These are phyloP conservation scores for Starmerella asiatica DNA, from an alignment of 805 yeast species.

Conservation along the genomic window DNA sequence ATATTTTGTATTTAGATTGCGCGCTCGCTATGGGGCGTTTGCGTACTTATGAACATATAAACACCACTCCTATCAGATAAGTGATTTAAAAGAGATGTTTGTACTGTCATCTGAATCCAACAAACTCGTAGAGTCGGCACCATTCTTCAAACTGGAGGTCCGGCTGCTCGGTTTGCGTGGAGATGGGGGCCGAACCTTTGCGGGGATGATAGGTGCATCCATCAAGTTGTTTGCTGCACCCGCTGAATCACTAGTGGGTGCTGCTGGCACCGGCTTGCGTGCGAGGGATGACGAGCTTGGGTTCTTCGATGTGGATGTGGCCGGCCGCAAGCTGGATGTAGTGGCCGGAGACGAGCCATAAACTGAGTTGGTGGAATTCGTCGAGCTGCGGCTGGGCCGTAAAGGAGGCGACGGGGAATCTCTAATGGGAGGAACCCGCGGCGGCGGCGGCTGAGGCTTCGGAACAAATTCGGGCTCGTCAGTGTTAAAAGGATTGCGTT, in stretches of 20 bases:
- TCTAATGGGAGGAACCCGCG: background rate
- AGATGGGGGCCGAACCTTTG: background rate
- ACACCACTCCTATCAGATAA: no score
- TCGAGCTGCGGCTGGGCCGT: background rate
- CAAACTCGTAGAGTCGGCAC: constrained; percentile 3
- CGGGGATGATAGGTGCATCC: constrained; percentile 11
- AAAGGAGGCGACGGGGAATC: constrained; percentile 2
- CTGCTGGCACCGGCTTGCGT: constrained; percentile 11
- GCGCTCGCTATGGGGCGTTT: no score
- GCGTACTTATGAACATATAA: no score
- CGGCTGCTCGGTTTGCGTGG: constrained; percentile 4
- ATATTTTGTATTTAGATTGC: no score
- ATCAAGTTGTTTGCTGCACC: constrained; percentile 3
- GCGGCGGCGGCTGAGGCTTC: constrained; percentile 11
- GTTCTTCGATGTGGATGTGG: no score
- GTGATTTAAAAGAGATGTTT: constrained; percentile 9
- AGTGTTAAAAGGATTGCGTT: constrained; percentile 50
- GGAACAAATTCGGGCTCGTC: constrained; percentile 42
- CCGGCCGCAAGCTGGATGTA: background rate
- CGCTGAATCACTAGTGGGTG: background rate
- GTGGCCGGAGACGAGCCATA: background rate
- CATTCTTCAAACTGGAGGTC: constrained; percentile 6
- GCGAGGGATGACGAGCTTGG: background rate
- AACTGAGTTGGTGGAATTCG: background rate
- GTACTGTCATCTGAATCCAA: constrained; percentile 9